These are phyloP conservation scores for Eucalyptus pauciflora DNA, from an alignment of 345 rosid genomes.

Conservation along the genomic window DNA sequence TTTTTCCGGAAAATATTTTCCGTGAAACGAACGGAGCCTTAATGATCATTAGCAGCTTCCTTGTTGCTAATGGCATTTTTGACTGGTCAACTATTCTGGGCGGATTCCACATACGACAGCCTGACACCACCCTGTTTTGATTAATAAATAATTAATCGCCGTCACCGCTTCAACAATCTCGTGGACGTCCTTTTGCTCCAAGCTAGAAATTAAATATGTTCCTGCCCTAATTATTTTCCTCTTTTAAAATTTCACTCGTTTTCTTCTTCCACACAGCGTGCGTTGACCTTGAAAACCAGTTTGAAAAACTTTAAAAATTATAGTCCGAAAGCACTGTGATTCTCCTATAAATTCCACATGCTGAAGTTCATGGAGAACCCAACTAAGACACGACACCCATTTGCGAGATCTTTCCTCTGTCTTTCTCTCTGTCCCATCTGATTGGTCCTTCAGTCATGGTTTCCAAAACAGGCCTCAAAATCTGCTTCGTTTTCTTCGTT, in stretches of 20 bases:
- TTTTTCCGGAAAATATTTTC: no score
- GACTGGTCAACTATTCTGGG: background rate
- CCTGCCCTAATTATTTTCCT: background rate
- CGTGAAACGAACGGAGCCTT: no score
- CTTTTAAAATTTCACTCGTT: background rate
- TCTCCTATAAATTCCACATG: background rate
- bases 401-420: background rate
- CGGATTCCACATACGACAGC: background rate
- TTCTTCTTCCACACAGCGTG: background rate
- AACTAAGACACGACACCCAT: background rate
- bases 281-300: background rate
- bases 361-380: background rate
- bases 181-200: background rate
- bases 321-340: background rate
- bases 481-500: background rate
- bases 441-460: background rate
- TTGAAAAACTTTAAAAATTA: background rate
- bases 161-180: background rate
- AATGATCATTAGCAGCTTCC: background rate
- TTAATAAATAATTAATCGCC: background rate
- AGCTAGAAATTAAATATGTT: background rate
- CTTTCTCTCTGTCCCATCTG: background rate
- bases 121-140: background rate
- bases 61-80: background rate
- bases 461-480: background rate